Evolutionary conservation across 2,329 filamentous ascomycete genomes (phyloP), one percentile per base, ranked within the genome.

Genomic region (Trichoderma koningii): DNA sequence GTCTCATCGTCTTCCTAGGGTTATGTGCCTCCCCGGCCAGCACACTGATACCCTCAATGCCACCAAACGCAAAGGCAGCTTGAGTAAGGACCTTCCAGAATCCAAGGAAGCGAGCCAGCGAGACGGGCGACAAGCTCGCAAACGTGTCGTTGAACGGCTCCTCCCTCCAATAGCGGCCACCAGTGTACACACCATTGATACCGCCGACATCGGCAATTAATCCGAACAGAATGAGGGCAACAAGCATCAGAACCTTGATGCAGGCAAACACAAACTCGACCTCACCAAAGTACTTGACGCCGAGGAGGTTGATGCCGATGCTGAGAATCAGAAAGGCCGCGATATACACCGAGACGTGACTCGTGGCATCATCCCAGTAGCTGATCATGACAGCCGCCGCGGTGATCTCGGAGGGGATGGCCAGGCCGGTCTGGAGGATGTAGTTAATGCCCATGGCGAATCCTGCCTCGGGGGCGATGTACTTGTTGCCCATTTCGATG

Each of bases 181-280:
- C 78, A 10, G 75, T 73, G 6, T 77, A 75, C 64, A 74, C 69
- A 19, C 72, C 69, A 55, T 69, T 70, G 9, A 75, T 73, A 21
- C 77, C 77, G 44, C 77, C 77, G 9, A 78, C 71, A 19, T 77
- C 73, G 30, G 79, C 70, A 57, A 78, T 71, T 51, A 79, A 74
- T 44, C 76, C 75, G 42, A 78, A 65, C 19, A 79, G 67, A 55
- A 79, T 76, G 44, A 79, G 70, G 38, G 74, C 76, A 21, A 78
- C 63, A 60, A 81, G 77, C 52, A 80, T 76, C 3, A 80, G 66
- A 1, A 80, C 76, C 68, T 82, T 82, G 68, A 79, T 70, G 7
- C 76, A 74, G 0, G 79, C 78, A 68, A 82, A 79, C 73, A 78
- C 78, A 65, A 82, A 82, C 67, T 82, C 80, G n/a, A 79, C 76